Evolutionary conservation across 306 rosid genomes (phyloP).

Genomic region (Cicer cuneatum): DNA sequence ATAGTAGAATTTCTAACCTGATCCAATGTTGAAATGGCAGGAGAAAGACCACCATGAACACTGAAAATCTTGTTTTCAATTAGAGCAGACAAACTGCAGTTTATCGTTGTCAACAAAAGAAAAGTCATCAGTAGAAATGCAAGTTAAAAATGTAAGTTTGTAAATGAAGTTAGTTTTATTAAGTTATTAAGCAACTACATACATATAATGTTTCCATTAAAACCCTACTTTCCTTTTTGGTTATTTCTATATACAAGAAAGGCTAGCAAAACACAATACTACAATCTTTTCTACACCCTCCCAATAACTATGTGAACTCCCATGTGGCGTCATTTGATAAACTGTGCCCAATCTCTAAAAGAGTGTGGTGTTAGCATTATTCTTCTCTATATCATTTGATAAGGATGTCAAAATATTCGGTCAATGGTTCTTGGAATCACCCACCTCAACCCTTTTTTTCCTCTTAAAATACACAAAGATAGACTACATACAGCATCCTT

Average conservation of each 20-base stretch:
- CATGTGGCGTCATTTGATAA: background rate
- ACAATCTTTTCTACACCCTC: slow-evolving; percentile 7
- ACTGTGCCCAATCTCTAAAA: background rate
- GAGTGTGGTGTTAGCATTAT: slow-evolving; percentile 1
- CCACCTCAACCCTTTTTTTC: slow-evolving; percentile 21
- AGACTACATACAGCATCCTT: slow-evolving; percentile 31
- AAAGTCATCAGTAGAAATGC: slow-evolving; percentile 33
- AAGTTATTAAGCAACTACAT: slow-evolving; percentile 36
- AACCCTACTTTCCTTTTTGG: slow-evolving; percentile 8
- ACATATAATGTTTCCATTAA: slow-evolving; percentile 21
- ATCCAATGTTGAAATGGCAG: slow-evolving; percentile 92
- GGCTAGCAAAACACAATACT: background rate
- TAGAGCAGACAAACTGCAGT: slow-evolving; percentile 87
- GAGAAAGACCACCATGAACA: slow-evolving; percentile 99
- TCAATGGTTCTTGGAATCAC: slow-evolving; percentile 11
- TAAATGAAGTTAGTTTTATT: slow-evolving; percentile 19
- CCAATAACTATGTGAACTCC: background rate
- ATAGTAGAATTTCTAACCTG: slow-evolving; percentile 63
- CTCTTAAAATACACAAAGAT: slow-evolving; percentile 11
- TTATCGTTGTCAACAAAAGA: slow-evolving; percentile 37
- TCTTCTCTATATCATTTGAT: background rate
- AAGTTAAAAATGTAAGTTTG: slow-evolving; percentile 33
- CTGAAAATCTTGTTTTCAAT: slow-evolving; percentile 94
- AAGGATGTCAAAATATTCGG: background rate
- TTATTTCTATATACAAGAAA: slow-evolving; percentile 9